Evolutionary conservation across 805 yeast genomes (phyloP), one percentile per base, ranked within the genome.

Genomic region (Jamesozyma jinghongensis): DNA sequence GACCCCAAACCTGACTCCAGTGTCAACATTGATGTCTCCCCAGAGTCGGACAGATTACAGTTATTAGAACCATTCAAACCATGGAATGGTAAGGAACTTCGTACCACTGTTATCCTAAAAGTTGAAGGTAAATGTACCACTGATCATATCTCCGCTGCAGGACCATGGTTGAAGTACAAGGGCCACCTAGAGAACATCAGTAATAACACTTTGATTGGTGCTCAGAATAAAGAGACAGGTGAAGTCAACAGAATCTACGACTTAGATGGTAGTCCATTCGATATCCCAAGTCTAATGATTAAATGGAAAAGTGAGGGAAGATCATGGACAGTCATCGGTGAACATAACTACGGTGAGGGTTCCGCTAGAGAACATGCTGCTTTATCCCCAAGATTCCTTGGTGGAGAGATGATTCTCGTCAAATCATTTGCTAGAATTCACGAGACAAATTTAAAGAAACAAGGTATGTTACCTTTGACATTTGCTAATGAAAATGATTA

Each of bases 311-410:
- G 77, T 38, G 92, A 85, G 46, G 52, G 65, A 14, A 74, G 83
- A 53, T 92, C 94, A 17, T 90, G 98, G 98, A 74, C 79, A 50
- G 97, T 92, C 34, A 82, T 92, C 49, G 97, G 97, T 40, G 98
- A 92, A 64, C 95, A 92, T 62, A 90, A 90, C 67, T 92, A 90
- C 59, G 98, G 98, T 67, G 98, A 90, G 70, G 98, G 98, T 55
- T 88, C 97, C 37, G 97, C 98, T 26, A 84, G 98, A 75, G 98
- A 90, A 65, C 98, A 90, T 58, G 98, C 98, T 35, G 97, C 97
- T 13, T 71, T 92, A 51, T 85, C 92, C 27, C 98, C 97, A 42
- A 76, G 94, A 66, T 92, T 85, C 70, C 73, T 92, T 34, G 97
- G 97, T 45, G 97, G 98, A 48, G 67, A 80, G 43, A 76, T 87